A percentile compares a stretch with the other conserved stretches of the same genome.
phyloP scores from a whole-genome alignment of 148 eudicot species.

The Pouteria glomerata region DNA sequence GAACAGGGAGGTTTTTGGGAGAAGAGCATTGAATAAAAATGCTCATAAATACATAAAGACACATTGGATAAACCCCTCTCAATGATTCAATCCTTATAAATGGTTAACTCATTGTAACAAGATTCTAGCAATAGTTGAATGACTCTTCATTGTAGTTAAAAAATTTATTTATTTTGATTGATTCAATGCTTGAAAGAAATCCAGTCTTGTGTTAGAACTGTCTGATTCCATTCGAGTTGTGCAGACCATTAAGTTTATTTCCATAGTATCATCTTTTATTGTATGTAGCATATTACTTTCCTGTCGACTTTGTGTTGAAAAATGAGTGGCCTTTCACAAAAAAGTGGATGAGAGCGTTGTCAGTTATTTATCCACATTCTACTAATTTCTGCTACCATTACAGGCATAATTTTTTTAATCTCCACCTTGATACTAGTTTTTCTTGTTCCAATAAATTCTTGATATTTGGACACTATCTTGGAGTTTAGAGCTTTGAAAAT shows the following conservation, averaged over 20 bases:
- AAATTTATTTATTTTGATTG: not conserved
- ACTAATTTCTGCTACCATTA: no score
- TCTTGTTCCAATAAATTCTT: no score
- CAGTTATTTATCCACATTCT: not conserved
- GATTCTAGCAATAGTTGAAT: not conserved
- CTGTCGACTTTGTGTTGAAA: not conserved
- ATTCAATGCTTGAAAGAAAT: not conserved
- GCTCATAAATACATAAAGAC: not conserved
- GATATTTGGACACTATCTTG: no score
- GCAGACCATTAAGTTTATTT: not conserved
- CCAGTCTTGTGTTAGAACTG: not conserved
- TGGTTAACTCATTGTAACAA: not conserved
- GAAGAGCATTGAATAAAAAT: not conserved
- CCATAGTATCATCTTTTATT: not conserved
- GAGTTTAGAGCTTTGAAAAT: no score
- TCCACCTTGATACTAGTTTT: no score
- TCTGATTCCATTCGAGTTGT: not conserved
- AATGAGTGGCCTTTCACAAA: not conserved
- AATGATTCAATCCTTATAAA: not conserved
- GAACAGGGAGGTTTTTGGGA: not conserved
- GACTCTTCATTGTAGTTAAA: not conserved
- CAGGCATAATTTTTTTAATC: no score
- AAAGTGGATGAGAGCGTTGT: not conserved
- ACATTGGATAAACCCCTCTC: not conserved
- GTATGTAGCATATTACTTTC: not conserved